Evolutionary conservation across 768 basidiomycete genomes (phyloP).

Genomic region (Podaxis mareebaensis): DNA sequence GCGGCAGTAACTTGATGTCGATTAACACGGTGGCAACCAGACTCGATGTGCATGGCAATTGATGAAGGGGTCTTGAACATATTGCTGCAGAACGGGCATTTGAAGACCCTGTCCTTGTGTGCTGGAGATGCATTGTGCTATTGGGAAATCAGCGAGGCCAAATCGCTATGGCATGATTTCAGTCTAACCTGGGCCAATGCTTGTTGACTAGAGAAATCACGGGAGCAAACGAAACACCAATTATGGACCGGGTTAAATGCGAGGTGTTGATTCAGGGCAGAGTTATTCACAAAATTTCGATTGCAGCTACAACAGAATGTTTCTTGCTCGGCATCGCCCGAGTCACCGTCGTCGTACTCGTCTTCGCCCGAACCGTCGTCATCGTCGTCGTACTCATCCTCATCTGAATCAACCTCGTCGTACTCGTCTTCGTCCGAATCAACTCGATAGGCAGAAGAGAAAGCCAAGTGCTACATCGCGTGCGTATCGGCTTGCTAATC

Average conservation of each 20-base stretch:
- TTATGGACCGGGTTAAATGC: background rate
- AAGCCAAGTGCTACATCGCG: constrained; percentile 1
- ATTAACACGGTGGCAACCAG: constrained; percentile 52
- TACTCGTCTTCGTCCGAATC: background rate
- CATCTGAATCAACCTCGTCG: background rate
- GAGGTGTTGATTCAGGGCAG: constrained; percentile 2
- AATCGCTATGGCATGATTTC: constrained; percentile 46
- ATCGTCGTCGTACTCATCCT: background rate
- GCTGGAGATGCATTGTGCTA: constrained; percentile 36
- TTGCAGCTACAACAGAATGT: constrained; percentile 7
- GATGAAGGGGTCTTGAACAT: constrained; percentile 50
- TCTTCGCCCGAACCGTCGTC: background rate
- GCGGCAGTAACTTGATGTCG: constrained; percentile 41
- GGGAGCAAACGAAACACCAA: constrained; percentile 21
- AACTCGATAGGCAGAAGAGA: background rate
- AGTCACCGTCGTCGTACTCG: background rate
- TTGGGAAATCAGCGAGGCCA: constrained; percentile 28
- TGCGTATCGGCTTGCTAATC: background rate
- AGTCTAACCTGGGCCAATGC: constrained; percentile 46
- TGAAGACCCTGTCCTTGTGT: constrained; percentile 32
- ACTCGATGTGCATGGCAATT: constrained; percentile 63
- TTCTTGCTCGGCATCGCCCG: background rate
- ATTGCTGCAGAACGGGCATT: constrained; percentile 39
- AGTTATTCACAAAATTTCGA: background rate
- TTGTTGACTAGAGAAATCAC: constrained; percentile 14